These are phyloP conservation scores for Coemansia sp. DNA, from an alignment of 192 early-diverging fungal species.

Conservation along the genomic window DNA sequence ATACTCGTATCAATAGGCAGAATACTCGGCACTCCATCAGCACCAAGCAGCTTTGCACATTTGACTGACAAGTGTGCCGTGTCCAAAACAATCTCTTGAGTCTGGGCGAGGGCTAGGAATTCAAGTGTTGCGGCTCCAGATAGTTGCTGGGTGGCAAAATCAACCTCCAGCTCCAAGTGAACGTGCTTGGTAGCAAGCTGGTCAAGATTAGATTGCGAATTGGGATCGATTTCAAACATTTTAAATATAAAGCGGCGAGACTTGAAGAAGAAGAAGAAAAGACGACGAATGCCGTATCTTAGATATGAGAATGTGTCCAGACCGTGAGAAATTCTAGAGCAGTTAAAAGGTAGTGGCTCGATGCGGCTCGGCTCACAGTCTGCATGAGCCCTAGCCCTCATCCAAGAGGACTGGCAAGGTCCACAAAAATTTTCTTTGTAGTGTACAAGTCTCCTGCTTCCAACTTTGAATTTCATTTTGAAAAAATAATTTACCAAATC, in stretches of 20 bases:
- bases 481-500: not conserved
- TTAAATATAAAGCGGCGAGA: not conserved
- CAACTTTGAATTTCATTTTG: not conserved
- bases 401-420: not conserved
- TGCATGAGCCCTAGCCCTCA: not conserved
- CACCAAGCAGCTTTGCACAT: slow-evolving; percentile 8
- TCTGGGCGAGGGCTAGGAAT: slow-evolving; percentile 56
- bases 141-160: slow-evolving; percentile 74
- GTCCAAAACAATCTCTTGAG: slow-evolving; percentile 69
- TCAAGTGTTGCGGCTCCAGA: slow-evolving; percentile 65
- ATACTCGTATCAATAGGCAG: slow-evolving; percentile 40
- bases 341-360: no score
- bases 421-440: slow-evolving; percentile 3
- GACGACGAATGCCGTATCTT: no score
- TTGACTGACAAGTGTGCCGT: slow-evolving; percentile 51
- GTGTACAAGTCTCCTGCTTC: not conserved
- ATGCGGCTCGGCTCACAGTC: not conserved
- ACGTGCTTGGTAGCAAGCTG: slow-evolving; percentile 73
- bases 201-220: slow-evolving; percentile 78
- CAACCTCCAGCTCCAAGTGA: slow-evolving; percentile 72
- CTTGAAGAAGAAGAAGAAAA: not conserved
- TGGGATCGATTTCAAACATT: slow-evolving; percentile 70
- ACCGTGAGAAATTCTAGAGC: not conserved
- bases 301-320: no score
- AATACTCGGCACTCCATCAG: not conserved